Evolutionary conservation across 1,284 basidiomycete genomes (phyloP).

Genomic region (Butyriboletus regius): DNA sequence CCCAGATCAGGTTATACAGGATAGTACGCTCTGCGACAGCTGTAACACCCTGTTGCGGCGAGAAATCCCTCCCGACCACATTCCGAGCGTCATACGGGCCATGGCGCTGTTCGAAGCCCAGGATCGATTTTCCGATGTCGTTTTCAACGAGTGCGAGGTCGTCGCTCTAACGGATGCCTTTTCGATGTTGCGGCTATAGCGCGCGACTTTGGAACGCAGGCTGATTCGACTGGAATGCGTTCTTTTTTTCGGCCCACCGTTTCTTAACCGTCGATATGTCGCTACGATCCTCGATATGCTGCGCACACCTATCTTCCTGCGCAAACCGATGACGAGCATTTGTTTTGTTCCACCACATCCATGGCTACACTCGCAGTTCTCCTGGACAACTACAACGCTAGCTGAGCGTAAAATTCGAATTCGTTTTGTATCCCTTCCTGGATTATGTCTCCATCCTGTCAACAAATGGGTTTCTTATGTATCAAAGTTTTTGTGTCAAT

Average conservation of each 20-base stretch:
- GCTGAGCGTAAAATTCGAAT: background rate
- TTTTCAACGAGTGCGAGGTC: constrained; percentile 15
- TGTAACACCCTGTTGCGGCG: constrained; percentile 11
- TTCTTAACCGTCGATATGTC: background rate
- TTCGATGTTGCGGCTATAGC: constrained; percentile 19
- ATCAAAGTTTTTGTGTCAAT: background rate
- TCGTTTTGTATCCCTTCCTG: constrained; percentile 7
- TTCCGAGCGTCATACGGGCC: constrained; percentile 23
- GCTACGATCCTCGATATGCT: constrained; percentile 2
- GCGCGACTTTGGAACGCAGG: background rate
- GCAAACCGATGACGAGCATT: background rate
- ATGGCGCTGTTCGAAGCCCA: constrained; percentile 16
- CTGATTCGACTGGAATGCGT: background rate
- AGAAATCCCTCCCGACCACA: constrained; percentile 21
- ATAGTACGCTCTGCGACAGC: constrained; percentile 16
- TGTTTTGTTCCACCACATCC: background rate
- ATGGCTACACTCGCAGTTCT: background rate
- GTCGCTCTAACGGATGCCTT: constrained; percentile 17
- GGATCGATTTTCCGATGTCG: constrained; percentile 2
- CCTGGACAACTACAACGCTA: background rate
- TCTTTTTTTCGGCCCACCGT: background rate
- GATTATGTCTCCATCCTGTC: background rate
- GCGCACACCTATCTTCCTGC: background rate
- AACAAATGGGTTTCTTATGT: background rate
- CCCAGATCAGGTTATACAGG: constrained; percentile 3